These are phyloP conservation scores for Biscogniauxia marginata DNA, from an alignment of 2,329 filamentous ascomycete species.

Conservation along the genomic window DNA sequence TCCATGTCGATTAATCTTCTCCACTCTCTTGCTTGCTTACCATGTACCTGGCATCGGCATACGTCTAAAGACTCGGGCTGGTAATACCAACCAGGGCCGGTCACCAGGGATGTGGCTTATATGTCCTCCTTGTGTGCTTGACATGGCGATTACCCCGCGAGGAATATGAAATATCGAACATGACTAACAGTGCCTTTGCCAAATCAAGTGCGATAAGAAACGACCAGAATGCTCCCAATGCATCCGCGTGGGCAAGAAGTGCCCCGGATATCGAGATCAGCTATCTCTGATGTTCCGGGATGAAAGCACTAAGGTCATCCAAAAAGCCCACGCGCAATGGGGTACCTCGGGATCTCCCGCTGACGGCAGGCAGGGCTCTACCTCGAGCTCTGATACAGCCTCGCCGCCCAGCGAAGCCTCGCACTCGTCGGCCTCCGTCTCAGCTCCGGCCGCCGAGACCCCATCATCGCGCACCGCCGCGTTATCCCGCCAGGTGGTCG, in stretches of 20 bases:
- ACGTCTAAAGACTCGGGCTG: not conserved
- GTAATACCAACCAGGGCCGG: too few relatives aligned
- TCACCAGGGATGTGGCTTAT: not conserved
- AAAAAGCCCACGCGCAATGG: conserved; percentile 56
- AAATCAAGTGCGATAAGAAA: conserved; percentile 61
- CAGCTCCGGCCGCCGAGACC: conserved; percentile 5
- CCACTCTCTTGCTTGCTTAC: not conserved
- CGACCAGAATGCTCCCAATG: conserved; percentile 63
- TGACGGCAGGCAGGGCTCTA: conserved; percentile 22
- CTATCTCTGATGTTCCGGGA: conserved; percentile 65
- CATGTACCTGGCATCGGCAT: not conserved
- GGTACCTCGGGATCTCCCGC: conserved; percentile 34
- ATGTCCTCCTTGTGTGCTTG: not conserved
- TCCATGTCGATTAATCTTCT: not conserved
- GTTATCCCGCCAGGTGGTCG: conserved; percentile 13
- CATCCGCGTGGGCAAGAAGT: conserved; percentile 56
- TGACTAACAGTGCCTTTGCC: conserved; percentile 15
- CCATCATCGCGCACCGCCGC: not conserved
- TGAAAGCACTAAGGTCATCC: conserved; percentile 61
- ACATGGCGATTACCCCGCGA: not conserved
- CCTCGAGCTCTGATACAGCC: conserved; percentile 17
- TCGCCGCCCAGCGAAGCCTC: conserved; percentile 8
- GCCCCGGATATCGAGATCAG: conserved; percentile 64
- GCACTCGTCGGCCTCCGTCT: conserved; percentile 6
- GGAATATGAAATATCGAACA: not conserved